Conservation (phyloP, 257 asterid genomes). For the Solanum pimpinellifolium region DNA sequence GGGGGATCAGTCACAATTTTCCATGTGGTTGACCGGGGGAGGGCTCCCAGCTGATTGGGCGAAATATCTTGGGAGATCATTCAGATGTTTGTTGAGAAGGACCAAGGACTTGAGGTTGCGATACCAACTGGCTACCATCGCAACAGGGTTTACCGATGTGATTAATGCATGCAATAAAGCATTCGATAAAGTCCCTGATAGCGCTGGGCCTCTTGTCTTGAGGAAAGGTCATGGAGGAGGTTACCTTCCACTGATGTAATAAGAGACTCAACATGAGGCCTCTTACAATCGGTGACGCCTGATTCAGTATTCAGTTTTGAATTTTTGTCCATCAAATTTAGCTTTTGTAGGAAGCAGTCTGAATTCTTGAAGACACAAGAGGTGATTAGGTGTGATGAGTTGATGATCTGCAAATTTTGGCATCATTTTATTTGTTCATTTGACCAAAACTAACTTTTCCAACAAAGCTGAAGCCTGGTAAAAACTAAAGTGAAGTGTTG, state of each 20-base stretch:
- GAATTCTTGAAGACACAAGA: slow-evolving; percentile 8
- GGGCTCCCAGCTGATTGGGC: slow-evolving; percentile 93
- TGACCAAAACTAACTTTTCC: slow-evolving; percentile 9
- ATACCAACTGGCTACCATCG: slow-evolving; percentile 58
- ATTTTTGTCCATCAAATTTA: slow-evolving; percentile 1
- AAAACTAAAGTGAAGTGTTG: slow-evolving; percentile 15
- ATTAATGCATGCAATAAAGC: slow-evolving; percentile 48
- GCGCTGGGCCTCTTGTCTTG: slow-evolving; percentile 91
- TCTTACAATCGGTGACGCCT: background rate
- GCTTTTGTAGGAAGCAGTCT: slow-evolving; percentile 5
- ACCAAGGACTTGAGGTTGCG: slow-evolving; percentile 67
- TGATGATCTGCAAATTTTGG: slow-evolving; percentile 20
- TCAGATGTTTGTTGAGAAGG: slow-evolving; percentile 75
- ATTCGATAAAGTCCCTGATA: slow-evolving; percentile 91
- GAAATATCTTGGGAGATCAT: slow-evolving; percentile 71
- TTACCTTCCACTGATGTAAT: slow-evolving; percentile 88
- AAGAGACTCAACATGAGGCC: background rate
- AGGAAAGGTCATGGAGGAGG: slow-evolving; percentile 98
- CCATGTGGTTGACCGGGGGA: slow-evolving; percentile 92
- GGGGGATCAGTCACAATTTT: slow-evolving; percentile 90
- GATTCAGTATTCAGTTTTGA: background rate
- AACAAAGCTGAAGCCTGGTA: slow-evolving; percentile 10
- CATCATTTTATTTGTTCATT: slow-evolving; percentile 26
- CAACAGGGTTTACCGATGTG: slow-evolving; percentile 75
- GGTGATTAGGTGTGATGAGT: slow-evolving; percentile 24